Conservation (phyloP, 169 alveolate species). For the Plasmodium berghei region DNA sequence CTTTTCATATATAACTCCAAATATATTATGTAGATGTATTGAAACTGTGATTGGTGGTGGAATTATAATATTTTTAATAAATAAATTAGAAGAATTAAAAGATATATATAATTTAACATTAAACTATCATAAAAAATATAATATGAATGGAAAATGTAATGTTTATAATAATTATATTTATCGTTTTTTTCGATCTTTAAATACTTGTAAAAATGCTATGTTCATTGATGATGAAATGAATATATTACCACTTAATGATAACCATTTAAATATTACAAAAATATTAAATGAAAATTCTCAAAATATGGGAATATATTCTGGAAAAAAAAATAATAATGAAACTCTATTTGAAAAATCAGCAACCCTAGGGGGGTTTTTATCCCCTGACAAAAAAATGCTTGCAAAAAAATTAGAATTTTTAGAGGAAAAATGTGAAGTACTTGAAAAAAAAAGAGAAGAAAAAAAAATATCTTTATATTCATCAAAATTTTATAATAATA, state of each 20-base stretch:
- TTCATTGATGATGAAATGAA: conserved; percentile 99
- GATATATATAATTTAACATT: conserved; percentile 91
- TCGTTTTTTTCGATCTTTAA: conserved; percentile 91
- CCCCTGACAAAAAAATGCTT: conserved; percentile 25
- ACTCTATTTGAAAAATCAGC: background rate
- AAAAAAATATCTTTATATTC: conserved; percentile 27
- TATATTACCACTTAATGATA: conserved; percentile 94
- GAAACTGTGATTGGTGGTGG: conserved; percentile 99
- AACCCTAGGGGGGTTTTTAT: conserved; percentile 49
- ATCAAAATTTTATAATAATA: conserved; percentile 5
- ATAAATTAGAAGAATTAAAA: conserved; percentile 90
- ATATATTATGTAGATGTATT: conserved; percentile 98
- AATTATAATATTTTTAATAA: conserved; percentile 91
- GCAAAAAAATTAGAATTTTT: conserved; percentile 4
- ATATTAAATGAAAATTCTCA: background rate
- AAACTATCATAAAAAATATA: conserved; percentile 97
- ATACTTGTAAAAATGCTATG: conserved; percentile 91
- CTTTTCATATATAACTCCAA: conserved; percentile 99
- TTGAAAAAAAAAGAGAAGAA: conserved; percentile 79
- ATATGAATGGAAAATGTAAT: conserved; percentile 89
- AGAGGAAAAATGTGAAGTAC: conserved; percentile 78
- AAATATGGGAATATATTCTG: conserved; percentile 11
- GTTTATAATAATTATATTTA: conserved; percentile 96
- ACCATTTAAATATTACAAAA: conserved; percentile 48
- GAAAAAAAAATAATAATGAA: background rate